These are phyloP conservation scores for Tylopilus sp. DNA, from an alignment of 1,284 basidiomycete genomes.

Conservation along the genomic window DNA sequence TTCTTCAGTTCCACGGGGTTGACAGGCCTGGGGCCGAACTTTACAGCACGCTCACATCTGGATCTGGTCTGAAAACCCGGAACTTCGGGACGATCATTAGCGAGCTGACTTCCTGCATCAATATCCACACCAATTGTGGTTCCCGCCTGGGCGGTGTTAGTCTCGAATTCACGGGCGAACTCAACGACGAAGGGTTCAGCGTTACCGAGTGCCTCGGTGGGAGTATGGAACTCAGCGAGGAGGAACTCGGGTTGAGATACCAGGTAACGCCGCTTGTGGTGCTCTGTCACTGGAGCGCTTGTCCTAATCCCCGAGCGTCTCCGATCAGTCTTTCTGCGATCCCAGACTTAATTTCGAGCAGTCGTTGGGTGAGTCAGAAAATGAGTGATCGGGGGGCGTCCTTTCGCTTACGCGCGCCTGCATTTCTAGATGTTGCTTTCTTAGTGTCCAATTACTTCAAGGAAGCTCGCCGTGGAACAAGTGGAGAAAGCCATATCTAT, in stretches of 20 bases:
- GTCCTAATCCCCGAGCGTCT: conserved; percentile 6
- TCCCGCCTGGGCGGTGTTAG: conserved; percentile 92
- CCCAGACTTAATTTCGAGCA: conserved; percentile 82
- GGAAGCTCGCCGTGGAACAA: conserved; percentile 47
- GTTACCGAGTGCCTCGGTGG: conserved; percentile 85
- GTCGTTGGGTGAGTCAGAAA: conserved; percentile 56
- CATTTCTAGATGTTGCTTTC: conserved; percentile 65
- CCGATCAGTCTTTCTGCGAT: conserved; percentile 69
- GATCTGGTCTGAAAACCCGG: conserved; percentile 80
- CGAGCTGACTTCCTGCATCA: conserved; percentile 80
- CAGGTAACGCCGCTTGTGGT: conserved; percentile 46
- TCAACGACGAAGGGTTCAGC: conserved; percentile 89
- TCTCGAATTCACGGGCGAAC: conserved; percentile 94
- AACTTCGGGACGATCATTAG: conserved; percentile 89
- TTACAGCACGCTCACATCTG: conserved; percentile 74
- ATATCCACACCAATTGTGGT: conserved; percentile 69
- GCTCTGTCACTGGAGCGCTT: not conserved
- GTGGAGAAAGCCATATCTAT: conserved; percentile 29
- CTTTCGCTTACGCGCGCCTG: not conserved
- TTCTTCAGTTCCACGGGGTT: not conserved
- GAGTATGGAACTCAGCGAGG: conserved; percentile 76
- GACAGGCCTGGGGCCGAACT: not conserved
- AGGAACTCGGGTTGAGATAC: conserved; percentile 69
- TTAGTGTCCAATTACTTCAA: conserved; percentile 77
- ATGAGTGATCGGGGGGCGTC: not conserved